Evolutionary conservation across 768 basidiomycete species (phyloP).

Genomic region (Epithele typhae): DNA sequence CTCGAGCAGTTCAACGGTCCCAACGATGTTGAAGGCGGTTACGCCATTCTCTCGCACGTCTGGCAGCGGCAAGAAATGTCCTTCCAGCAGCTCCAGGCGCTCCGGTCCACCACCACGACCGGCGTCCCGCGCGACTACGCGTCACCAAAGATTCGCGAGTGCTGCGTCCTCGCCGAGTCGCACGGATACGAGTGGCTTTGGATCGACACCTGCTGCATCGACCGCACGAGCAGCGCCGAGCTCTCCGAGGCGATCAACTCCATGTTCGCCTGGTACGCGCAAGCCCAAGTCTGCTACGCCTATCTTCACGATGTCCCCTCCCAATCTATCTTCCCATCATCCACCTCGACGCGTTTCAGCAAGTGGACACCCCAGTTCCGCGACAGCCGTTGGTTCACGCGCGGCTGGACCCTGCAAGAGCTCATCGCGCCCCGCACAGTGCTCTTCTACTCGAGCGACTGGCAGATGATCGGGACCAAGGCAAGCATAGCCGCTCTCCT

Average conservation of each 20-base stretch:
- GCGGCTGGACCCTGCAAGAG: slow-evolving; percentile 12
- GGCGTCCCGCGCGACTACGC: not conserved
- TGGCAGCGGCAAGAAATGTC: slow-evolving; percentile 10
- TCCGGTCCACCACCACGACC: not conserved
- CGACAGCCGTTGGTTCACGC: slow-evolving; percentile 8
- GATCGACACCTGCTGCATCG: slow-evolving; percentile 15
- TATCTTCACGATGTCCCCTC: slow-evolving; percentile 9
- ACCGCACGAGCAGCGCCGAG: slow-evolving; percentile 9
- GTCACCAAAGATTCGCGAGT: slow-evolving; percentile 6
- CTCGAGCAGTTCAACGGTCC: slow-evolving; percentile 8
- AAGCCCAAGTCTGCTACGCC: slow-evolving; percentile 8
- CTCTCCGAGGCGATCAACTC: slow-evolving; percentile 10
- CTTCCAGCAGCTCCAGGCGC: slow-evolving; percentile 7
- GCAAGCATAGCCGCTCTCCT: slow-evolving; percentile 6
- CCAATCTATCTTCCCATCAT: too few species aligned
- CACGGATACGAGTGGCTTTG: slow-evolving; percentile 14
- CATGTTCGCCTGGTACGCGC: slow-evolving; percentile 8
- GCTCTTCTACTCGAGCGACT: slow-evolving; percentile 8
- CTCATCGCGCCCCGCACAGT: slow-evolving; percentile 10
- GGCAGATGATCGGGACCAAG: slow-evolving; percentile 8
- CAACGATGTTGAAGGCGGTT: slow-evolving; percentile 11
- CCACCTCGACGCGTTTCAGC: not conserved
- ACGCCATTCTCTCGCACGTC: slow-evolving; percentile 13
- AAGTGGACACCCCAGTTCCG: not conserved
- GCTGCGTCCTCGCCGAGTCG: slow-evolving; percentile 8